phyloP scores from a whole-genome alignment of 768 basidiomycete species.

The Pilatotrama ljubarskyi region DNA sequence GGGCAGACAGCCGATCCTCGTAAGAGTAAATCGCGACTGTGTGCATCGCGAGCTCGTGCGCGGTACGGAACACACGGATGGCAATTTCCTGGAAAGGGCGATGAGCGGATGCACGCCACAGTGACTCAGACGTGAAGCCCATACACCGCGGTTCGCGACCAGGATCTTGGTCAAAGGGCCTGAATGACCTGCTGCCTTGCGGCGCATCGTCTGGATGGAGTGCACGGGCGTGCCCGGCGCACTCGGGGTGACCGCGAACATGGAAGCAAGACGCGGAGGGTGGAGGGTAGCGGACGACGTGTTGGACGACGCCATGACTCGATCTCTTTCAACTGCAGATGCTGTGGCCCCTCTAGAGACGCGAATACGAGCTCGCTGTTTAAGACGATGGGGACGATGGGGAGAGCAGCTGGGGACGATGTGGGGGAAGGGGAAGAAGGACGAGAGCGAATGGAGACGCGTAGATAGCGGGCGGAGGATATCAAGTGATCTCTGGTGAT shows the following conservation, averaged over 20 bases:
- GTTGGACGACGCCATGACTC: constrained; percentile 19
- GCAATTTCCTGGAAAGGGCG: constrained; percentile 83
- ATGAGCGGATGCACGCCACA: background rate
- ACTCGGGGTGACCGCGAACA: constrained; percentile 73
- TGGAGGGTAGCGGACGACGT: constrained; percentile 44
- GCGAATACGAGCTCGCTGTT: constrained; percentile 6
- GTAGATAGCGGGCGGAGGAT: constrained; percentile 14
- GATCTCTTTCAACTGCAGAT: background rate
- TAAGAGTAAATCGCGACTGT: constrained; percentile 98
- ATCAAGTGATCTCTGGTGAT: constrained; percentile 13
- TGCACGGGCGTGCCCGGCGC: constrained; percentile 84
- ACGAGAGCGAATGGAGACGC: constrained; percentile 14
- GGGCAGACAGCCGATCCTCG: constrained; percentile 95
- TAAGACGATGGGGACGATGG: constrained; percentile 18
- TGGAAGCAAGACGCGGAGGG: constrained; percentile 70
- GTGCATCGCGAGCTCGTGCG: constrained; percentile 98
- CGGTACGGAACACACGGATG: constrained; percentile 96
- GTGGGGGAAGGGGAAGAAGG: constrained; percentile 3
- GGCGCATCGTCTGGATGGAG: constrained; percentile 87
- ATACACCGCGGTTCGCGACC: constrained; percentile 88
- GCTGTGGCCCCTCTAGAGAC: background rate
- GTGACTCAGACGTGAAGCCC: background rate
- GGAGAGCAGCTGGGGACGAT: background rate
- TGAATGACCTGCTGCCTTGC: constrained; percentile 87
- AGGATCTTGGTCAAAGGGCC: constrained; percentile 90